phyloP scores from a whole-genome alignment of 164 flowering plant genomes.

The Litsea cubeba region DNA sequence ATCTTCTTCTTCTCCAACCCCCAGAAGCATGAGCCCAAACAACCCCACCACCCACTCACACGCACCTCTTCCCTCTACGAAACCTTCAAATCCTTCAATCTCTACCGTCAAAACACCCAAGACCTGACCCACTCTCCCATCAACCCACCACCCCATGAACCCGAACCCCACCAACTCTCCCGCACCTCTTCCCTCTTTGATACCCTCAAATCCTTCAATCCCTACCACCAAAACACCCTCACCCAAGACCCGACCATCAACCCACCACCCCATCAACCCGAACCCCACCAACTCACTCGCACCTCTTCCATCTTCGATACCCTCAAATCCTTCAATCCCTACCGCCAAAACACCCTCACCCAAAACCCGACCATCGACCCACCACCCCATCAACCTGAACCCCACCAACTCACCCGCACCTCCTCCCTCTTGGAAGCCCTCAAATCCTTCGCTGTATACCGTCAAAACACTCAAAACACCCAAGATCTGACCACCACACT shows the following conservation, averaged over 20 bases:
- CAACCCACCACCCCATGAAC: neutral
- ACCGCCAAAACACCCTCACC: constrained; percentile 16
- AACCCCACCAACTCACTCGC: neutral
- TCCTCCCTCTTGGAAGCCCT: constrained; percentile 34
- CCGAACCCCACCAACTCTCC: neutral
- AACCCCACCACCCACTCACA: neutral
- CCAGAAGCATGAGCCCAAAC: neutral
- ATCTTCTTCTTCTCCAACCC: constrained; percentile 32
- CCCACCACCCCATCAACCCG: neutral
- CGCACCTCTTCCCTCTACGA: constrained; percentile 27
- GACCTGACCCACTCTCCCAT: neutral
- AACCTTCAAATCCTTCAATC: constrained; percentile 34
- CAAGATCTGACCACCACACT: neutral
- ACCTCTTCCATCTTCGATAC: constrained; percentile 32
- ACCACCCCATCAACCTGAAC: neutral
- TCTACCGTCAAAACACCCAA: constrained; percentile 21
- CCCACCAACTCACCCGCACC: constrained; percentile 5
- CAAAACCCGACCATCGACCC: neutral
- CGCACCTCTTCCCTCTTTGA: constrained; percentile 27
- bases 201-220: constrained; percentile 34
- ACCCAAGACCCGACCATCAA: too few relatives aligned
- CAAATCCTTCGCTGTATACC: constrained; percentile 32
- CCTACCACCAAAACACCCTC: constrained; percentile 19
- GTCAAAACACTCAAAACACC: too few relatives aligned
- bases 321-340: constrained; percentile 32